These are phyloP conservation scores for Pseudisothecium myosuroides DNA, from an alignment of 225 moss, liverwort and hornwort species.

Conservation along the genomic window DNA sequence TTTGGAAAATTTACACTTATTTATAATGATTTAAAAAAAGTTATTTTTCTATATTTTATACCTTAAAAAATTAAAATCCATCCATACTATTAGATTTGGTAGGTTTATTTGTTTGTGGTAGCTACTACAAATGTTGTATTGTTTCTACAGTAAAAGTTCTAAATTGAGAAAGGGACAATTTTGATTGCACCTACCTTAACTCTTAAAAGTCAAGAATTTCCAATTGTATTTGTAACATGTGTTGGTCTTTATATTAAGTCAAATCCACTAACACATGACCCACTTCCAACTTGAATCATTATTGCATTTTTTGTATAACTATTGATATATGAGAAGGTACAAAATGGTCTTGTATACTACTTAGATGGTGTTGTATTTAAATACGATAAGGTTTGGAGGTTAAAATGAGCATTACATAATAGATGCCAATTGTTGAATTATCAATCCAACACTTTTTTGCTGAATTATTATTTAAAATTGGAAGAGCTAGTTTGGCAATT, in stretches of 20 bases:
- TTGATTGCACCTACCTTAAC: no score
- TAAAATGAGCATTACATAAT: not conserved
- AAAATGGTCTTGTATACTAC: not conserved
- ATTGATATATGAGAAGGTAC: not conserved
- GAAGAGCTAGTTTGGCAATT: accelerated
- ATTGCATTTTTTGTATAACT: not conserved
- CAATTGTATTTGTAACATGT: no score
- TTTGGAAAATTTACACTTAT: no score
- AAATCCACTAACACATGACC: not conserved
- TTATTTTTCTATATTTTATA: no score
- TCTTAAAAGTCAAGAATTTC: no score
- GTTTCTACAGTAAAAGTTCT: no score
- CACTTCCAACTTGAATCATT: not conserved
- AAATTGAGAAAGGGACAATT: no score
- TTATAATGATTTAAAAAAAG: no score
- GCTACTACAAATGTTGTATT: no score
- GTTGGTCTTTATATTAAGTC: not conserved
- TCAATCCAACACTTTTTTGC: not conserved
- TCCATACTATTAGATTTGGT: no score
- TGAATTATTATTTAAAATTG: not conserved
- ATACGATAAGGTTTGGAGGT: not conserved
- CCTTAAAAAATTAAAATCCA: no score
- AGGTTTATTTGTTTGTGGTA: no score
- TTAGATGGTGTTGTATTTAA: not conserved
- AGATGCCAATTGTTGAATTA: not conserved